phyloP scores from a whole-genome alignment of 2,329 filamentous ascomycete species.

The Geoglossum cookeanum region DNA sequence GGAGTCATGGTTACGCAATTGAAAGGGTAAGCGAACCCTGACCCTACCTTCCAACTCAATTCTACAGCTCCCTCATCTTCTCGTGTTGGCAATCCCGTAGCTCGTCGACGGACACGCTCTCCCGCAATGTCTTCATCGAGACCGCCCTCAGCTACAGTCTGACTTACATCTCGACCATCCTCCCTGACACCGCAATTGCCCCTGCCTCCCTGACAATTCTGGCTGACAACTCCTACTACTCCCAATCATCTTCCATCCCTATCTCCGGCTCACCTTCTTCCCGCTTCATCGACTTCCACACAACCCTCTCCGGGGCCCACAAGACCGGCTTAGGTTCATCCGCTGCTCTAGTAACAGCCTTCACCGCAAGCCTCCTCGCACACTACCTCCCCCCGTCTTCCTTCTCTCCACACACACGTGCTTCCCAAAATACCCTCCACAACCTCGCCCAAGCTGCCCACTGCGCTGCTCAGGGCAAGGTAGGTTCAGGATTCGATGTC shows the following conservation, averaged over 20 bases:
- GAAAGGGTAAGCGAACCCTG: slow-evolving; percentile 42
- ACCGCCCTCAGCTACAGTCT: slow-evolving; percentile 75
- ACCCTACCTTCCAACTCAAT: not conserved
- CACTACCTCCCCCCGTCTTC: slow-evolving; percentile 43
- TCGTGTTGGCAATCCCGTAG: not conserved
- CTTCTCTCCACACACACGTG: not conserved
- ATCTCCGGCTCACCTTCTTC: slow-evolving; percentile 19
- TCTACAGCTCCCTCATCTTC: not conserved
- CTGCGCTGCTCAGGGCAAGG: slow-evolving; percentile 90
- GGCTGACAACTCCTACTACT: slow-evolving; percentile 95
- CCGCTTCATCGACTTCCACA: slow-evolving; percentile 60
- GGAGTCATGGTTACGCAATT: slow-evolving; percentile 68
- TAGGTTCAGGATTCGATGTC: slow-evolving; percentile 90
- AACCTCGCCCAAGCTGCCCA: slow-evolving; percentile 89
- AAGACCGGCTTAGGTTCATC: slow-evolving; percentile 95
- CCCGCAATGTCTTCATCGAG: slow-evolving; percentile 69
- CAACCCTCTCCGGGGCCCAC: slow-evolving; percentile 59
- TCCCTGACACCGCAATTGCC: slow-evolving; percentile 34
- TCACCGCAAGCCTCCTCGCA: slow-evolving; percentile 58
- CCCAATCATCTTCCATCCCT: slow-evolving; percentile 26
- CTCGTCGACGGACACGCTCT: not conserved
- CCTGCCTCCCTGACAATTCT: slow-evolving; percentile 67
- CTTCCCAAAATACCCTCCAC: slow-evolving; percentile 42
- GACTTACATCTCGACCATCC: slow-evolving; percentile 49
- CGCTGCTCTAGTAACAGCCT: slow-evolving; percentile 76